phyloP scores from a whole-genome alignment of 2,329 filamentous ascomycete species.

The Colletotrichum orbiculare region DNA sequence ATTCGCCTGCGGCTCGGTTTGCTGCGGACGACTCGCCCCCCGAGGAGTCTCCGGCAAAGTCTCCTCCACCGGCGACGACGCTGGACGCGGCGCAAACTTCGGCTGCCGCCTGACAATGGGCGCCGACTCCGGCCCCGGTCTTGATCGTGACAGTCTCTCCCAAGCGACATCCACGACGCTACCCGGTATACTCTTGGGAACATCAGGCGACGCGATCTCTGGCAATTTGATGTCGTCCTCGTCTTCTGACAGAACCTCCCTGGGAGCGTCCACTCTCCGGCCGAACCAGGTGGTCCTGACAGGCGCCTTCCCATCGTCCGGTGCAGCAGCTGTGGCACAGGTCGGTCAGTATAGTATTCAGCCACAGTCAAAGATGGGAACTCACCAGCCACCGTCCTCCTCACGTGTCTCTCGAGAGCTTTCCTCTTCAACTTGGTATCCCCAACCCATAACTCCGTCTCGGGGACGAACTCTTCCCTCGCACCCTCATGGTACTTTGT shows the following conservation, averaged over 20 bases:
- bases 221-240: not conserved
- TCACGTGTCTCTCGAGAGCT: slow-evolving; percentile 38
- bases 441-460: slow-evolving; percentile 43
- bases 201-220: slow-evolving; percentile 6
- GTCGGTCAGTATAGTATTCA: not conserved
- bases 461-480: slow-evolving; percentile 41
- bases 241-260: too few relatives aligned
- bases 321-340: not conserved
- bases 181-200: slow-evolving; percentile 27
- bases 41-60: too few relatives aligned
- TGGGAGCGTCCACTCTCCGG: not conserved
- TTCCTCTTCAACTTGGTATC: slow-evolving; percentile 44
- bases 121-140: not conserved
- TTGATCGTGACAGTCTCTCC: not conserved
- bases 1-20: too few relatives aligned
- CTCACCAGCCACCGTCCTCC: slow-evolving; percentile 38
- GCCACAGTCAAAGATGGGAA: not conserved
- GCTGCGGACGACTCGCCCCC: too few relatives aligned
- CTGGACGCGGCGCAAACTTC: not conserved
- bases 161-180: not conserved
- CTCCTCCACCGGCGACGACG: too few relatives aligned
- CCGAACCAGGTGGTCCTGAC: not conserved
- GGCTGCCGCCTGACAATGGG: not conserved
- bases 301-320: slow-evolving; percentile 14
- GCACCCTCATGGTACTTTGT: slow-evolving; percentile 47